Evolutionary conservation across 148 eudicot genomes (phyloP).

Genomic region (Chenopodium quinoa): DNA sequence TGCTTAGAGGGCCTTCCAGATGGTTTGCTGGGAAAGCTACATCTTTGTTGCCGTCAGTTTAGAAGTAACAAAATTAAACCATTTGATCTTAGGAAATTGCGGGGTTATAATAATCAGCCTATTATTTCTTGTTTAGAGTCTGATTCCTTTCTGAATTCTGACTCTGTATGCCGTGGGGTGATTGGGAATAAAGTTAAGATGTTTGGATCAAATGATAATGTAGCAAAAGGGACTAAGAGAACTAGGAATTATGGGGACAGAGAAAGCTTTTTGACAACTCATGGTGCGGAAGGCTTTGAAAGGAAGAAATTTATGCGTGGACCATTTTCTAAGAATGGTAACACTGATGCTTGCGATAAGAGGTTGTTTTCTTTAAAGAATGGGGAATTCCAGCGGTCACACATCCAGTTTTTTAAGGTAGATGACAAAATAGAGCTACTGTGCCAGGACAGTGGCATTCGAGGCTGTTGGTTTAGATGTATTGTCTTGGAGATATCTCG

Average conservation of each 20-base stretch:
- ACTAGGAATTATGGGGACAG: conserved; percentile 45
- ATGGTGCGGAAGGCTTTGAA: conserved; percentile 26
- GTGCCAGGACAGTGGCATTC: conserved; percentile 90
- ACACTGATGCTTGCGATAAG: conserved; percentile 34
- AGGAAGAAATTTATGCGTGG: conserved; percentile 30
- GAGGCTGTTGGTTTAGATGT: conserved; percentile 99
- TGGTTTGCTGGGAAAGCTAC: conserved; percentile 53
- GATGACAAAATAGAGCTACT: conserved; percentile 72
- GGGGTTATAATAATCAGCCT: conserved; percentile 80
- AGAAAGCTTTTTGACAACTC: conserved; percentile 30
- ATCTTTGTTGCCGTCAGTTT: conserved; percentile 79
- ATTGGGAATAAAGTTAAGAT: conserved; percentile 42
- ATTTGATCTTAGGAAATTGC: conserved; percentile 77
- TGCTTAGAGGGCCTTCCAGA: conserved; percentile 54
- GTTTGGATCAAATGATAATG: conserved; percentile 45
- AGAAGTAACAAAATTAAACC: conserved; percentile 77
- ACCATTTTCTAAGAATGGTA: conserved; percentile 34
- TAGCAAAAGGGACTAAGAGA: conserved; percentile 62
- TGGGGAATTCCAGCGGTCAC: conserved; percentile 31
- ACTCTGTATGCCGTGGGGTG: conserved; percentile 22
- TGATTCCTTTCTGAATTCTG: conserved; percentile 37
- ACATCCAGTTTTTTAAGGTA: conserved; percentile 40
- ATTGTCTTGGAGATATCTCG: conserved; percentile 58
- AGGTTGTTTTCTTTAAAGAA: conserved; percentile 39
- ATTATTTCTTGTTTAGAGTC: conserved; percentile 70